A percentile compares a stretch with the other conserved stretches of the same genome.
Conservation (phyloP, 169 alveolate genomes). For the Babesia ovis region DNA sequence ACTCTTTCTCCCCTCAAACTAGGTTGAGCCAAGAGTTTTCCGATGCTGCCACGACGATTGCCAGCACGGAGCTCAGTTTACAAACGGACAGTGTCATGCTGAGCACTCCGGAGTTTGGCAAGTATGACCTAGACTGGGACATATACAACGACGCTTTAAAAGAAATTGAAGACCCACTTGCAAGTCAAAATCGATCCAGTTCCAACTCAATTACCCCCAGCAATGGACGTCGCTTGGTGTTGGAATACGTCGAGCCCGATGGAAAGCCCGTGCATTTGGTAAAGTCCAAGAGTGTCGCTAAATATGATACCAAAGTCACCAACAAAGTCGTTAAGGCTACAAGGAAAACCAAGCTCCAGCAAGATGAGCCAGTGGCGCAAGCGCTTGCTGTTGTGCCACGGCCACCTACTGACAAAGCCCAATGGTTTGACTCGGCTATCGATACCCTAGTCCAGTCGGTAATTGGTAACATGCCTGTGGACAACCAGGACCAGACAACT, state of each 20-base stretch:
- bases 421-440: constrained; percentile 14
- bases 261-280: constrained; percentile 36
- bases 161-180: constrained; percentile 1
- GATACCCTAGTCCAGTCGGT: constrained; percentile 29
- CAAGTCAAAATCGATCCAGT: constrained; percentile 2
- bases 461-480: constrained; percentile 13
- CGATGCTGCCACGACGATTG: constrained; percentile 55
- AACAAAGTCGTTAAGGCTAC: constrained; percentile 1
- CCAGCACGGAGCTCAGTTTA: constrained; percentile 48
- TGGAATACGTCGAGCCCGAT: constrained; percentile 17
- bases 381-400: constrained; percentile 9
- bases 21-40: constrained; percentile 12
- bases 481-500: neutral
- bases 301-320: constrained; percentile 15
- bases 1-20: constrained; percentile 56
- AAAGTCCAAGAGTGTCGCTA: constrained; percentile 10
- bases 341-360: neutral
- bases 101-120: constrained; percentile 29
- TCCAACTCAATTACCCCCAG: neutral
- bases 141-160: constrained; percentile 59
- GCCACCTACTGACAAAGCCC: constrained; percentile 7
- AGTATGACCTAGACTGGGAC: constrained; percentile 65
- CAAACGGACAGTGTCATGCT: constrained; percentile 28
- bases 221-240: constrained; percentile 12
- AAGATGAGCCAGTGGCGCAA: constrained; percentile 2